Evolutionary conservation across 169 alveolate species (phyloP), one percentile per base, ranked within the genome.

Genomic region (Plasmodium ovale): DNA sequence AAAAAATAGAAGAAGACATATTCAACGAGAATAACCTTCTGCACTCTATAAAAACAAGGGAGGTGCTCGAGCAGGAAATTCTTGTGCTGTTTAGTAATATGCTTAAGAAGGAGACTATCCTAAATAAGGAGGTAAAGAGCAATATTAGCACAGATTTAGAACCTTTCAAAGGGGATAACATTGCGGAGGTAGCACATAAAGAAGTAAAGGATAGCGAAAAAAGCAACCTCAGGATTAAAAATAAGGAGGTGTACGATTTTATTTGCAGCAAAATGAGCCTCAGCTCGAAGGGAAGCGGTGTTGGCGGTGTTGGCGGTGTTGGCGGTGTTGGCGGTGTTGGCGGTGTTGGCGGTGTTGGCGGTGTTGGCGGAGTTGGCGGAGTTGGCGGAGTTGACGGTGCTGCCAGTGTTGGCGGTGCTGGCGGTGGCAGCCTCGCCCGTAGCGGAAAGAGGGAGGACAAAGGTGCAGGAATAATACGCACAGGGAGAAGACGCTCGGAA

Each of bases 31-130:
- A 74, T 12, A 74, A 59, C 14, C 29, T 74, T 49, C 23, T 74
- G 35, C 73, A 60, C 19, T 72, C 68, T 2, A 74, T 74, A 31
- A 74, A 74, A 60, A 74, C 74, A 21, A 74, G 88, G 29, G 88
- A 74, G 35, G 51, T 74, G 1, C 33, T 74, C 5, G 88, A 74
- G 35, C 88, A 74, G 25, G 88, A 74, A 7, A 74, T 74, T 29
- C 35, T 74, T 12, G 73, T 74, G 1, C 58, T 74, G 12, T 74
- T 74, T 60, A 59, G 74, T 33, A 74, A 74, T 23, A 74, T 74
- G 88, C 64, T 74, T 21, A 74, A 74, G 44, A 74, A 74, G 29
- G 88, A 74, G 51, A 67, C 72, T 1, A 35, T 60, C 2, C 44
- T 74, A 74, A 59, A 33, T 33, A 74, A 74, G 53, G 88, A 60